Percentiles rank a stretch among this genome's conserved stretches.
Evolutionary conservation across 768 basidiomycete species (phyloP).

Genomic region (Termitomyces sp.): DNA sequence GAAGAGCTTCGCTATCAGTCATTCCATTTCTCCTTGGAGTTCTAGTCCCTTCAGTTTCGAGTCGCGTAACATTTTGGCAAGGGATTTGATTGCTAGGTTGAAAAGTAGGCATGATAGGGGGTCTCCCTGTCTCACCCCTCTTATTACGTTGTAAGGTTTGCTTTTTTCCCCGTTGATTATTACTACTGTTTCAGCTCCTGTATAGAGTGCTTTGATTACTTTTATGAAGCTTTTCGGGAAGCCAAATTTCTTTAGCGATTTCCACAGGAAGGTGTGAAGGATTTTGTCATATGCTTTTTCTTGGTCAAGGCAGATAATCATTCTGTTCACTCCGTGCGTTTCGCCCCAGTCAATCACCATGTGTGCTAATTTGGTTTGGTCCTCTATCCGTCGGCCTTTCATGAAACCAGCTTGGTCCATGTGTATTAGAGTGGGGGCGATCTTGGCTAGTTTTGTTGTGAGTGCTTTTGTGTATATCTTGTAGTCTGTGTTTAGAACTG

Average conservation of each 20-base stretch:
- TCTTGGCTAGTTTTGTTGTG: background rate
- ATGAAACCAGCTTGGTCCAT: conserved; percentile 5
- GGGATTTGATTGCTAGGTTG: conserved; percentile 39
- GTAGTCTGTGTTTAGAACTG: background rate
- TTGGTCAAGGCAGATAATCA: too few species aligned
- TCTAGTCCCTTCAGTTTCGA: conserved; percentile 29
- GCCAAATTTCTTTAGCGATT: too few species aligned
- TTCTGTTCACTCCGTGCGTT: background rate
- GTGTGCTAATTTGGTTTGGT: background rate
- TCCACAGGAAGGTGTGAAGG: too few species aligned
- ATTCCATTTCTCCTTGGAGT: conserved; percentile 20
- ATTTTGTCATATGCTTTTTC: too few species aligned
- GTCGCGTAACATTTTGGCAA: conserved; percentile 28
- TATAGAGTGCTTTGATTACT: too few species aligned
- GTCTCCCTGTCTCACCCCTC: conserved; percentile 31
- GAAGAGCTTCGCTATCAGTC: conserved; percentile 34
- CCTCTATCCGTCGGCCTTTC: background rate
- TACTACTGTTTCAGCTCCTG: too few species aligned
- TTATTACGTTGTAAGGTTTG: background rate
- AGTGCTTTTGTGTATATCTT: background rate
- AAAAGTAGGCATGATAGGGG: conserved; percentile 40
- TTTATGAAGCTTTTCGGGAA: too few species aligned
- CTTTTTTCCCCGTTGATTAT: too few species aligned
- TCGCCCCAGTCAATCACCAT: background rate
- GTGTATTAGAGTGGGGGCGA: background rate